These are phyloP conservation scores for Fusarium tuaranense DNA, from an alignment of 2,329 filamentous ascomycete species.

Conservation along the genomic window DNA sequence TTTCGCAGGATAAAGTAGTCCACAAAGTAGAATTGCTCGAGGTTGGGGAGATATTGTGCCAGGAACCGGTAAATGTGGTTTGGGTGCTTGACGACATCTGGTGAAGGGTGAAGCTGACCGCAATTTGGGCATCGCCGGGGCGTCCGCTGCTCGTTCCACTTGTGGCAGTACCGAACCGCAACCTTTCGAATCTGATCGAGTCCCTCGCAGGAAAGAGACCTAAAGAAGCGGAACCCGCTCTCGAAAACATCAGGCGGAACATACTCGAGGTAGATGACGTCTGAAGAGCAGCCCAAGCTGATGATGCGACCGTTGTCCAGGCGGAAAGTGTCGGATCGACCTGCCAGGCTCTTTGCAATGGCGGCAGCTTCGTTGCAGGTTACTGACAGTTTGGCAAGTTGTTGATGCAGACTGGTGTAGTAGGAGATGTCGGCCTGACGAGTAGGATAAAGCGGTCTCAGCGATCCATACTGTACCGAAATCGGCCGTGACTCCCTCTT, in stretches of 20 bases:
- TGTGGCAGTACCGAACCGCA: conserved; percentile 56
- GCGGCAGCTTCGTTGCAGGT: conserved; percentile 45
- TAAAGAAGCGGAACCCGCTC: conserved; percentile 42
- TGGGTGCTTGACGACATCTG: conserved; percentile 48
- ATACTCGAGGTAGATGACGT: conserved; percentile 52
- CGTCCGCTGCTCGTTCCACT: conserved; percentile 51
- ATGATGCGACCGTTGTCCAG: conserved; percentile 45
- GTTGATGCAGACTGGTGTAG: conserved; percentile 45
- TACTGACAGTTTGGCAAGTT: conserved; percentile 41
- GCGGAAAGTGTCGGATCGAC: conserved; percentile 39
- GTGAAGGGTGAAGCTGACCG: conserved; percentile 45
- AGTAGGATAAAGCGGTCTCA: conserved; percentile 44
- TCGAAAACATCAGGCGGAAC: conserved; percentile 45
- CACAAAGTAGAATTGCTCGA: conserved; percentile 59
- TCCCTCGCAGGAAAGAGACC: conserved; percentile 42
- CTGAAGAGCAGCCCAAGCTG: conserved; percentile 44
- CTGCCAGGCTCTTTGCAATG: conserved; percentile 36
- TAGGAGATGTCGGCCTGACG: conserved; percentile 49
- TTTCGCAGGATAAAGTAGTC: conserved; percentile 56
- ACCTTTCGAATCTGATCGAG: conserved; percentile 52
- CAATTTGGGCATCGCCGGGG: conserved; percentile 49
- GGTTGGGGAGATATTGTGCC: conserved; percentile 54
- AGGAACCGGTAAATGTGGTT: conserved; percentile 59
- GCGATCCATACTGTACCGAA: conserved; percentile 25
- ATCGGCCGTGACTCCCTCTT: conserved; percentile 36